A percentile compares a stretch with the other conserved stretches of the same genome.
phyloP scores from a whole-genome alignment of 306 rosid species.

The Boehmeria nivea region DNA sequence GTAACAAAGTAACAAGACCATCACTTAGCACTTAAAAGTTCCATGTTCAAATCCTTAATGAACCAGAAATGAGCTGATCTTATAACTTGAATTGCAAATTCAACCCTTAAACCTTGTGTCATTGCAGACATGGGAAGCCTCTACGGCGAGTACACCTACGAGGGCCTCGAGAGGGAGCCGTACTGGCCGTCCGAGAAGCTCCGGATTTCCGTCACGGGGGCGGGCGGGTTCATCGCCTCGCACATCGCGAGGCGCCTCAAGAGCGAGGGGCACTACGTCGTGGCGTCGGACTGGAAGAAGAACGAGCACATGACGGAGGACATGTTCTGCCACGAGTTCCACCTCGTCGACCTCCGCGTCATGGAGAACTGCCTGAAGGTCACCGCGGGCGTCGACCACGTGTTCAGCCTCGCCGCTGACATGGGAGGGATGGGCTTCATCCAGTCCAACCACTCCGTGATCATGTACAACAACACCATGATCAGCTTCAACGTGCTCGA shows the following conservation, averaged over 20 bases:
- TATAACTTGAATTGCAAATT: too few species aligned
- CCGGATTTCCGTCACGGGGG: conserved; percentile 81
- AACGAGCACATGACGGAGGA: conserved; percentile 94
- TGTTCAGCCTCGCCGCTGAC: conserved; percentile 94
- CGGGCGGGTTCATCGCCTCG: conserved; percentile 92
- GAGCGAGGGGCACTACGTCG: conserved; percentile 83
- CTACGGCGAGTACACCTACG: conserved; percentile 68
- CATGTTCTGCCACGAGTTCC: conserved; percentile 93
- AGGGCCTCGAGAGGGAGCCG: conserved; percentile 74
- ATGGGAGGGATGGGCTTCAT: conserved; percentile 99
- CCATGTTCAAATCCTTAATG: too few species aligned
- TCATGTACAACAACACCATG: conserved; percentile 91
- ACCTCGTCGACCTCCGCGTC: conserved; percentile 86
- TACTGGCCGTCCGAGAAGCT: conserved; percentile 90
- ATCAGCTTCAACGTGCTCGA: conserved; percentile 93
- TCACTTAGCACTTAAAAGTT: too few species aligned
- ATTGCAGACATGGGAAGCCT: conserved; percentile 65
- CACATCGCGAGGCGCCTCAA: conserved; percentile 94
- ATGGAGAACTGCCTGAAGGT: conserved; percentile 93
- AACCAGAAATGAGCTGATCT: too few species aligned
- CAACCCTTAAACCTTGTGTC: too few species aligned
- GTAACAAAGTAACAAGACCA: too few species aligned
- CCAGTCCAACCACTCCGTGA: conserved; percentile 93
- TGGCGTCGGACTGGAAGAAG: conserved; percentile 96
- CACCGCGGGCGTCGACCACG: conserved; percentile 71